Evolutionary conservation across 768 basidiomycete genomes (phyloP), one percentile per base, ranked within the genome.

Genomic region (Naganishia antarctica): DNA sequence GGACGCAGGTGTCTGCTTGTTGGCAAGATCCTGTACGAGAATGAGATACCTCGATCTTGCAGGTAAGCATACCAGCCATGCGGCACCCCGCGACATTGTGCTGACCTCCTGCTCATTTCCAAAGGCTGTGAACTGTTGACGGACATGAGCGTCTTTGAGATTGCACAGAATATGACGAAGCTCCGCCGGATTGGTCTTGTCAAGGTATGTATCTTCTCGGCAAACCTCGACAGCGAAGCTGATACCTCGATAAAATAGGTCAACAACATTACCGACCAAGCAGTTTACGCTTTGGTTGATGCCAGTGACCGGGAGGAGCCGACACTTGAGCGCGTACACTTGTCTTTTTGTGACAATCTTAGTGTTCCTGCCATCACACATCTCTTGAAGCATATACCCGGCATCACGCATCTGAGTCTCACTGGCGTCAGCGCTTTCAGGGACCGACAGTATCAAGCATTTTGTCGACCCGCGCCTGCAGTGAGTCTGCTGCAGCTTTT

Each of bases 371-470:
- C 92, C 18, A 84, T 98, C 51, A 88, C 93, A 72, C 90, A 87
- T 76, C 83, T 99, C 47, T 83, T 99, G 45, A 86, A 88, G 73
- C 87, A 87, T 72, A 82, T 98, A n/a, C 85, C 86, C 73, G 89
- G 89, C 70, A 81, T 99, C 31, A 96, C 91, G 0, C 96, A 99
- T 80, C 82, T 99, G 49, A 94, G 91, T 77, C 79, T 99, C 66
- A 97, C 96, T n/a, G 96, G 93, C n/a, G 88, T 99, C 32, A 86
- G 87, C 9, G 85, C 91, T 6, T 98, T 99, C 80, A 84, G 87
- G 57, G 84, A 88, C 70, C 81, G 83, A 31, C 91, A 92, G 69
- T 76, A 96, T 62, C 92, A 97, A 75, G 83, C 84, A 68, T 98
- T 90, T 74, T 96, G 96, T 77, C 84, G 94, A 41, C 82, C 85